Percentiles rank a stretch among this genome's conserved stretches.
Conservation (phyloP, 805 yeast species). For the Brettanomyces nanus region DNA sequence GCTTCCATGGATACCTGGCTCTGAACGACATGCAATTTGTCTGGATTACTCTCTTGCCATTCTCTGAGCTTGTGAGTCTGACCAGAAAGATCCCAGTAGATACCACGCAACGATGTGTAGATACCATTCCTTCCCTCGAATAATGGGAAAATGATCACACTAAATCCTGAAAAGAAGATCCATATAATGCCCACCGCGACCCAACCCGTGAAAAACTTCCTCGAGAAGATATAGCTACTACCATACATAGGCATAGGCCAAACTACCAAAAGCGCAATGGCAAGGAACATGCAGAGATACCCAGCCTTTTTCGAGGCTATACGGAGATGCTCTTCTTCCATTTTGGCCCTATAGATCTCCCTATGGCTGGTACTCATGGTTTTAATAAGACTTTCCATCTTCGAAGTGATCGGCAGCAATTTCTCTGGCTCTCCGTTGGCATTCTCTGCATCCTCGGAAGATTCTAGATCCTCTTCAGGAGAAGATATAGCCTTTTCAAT, state of each 20-base stretch:
- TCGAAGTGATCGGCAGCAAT: conserved; percentile 21
- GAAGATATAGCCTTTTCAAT: conserved; percentile 32
- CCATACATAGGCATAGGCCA: conserved; percentile 98
- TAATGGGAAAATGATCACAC: conserved; percentile 63
- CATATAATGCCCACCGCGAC: conserved; percentile 73
- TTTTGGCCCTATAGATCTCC: conserved; percentile 22
- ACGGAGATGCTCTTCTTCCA: conserved; percentile 43
- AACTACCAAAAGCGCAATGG: conserved; percentile 55
- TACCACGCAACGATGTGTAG: conserved; percentile 58
- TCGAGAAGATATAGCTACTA: conserved; percentile 63
- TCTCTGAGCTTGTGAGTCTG: conserved; percentile 61
- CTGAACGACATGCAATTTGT: conserved; percentile 63
- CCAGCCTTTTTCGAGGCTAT: conserved; percentile 57
- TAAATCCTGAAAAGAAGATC: conserved; percentile 59
- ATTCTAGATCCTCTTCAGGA: conserved; percentile 11
- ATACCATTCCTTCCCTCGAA: conserved; percentile 68
- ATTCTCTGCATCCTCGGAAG: conserved; percentile 22
- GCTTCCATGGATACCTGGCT: conserved; percentile 47
- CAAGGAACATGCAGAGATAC: conserved; percentile 49
- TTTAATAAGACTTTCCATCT: conserved; percentile 19
- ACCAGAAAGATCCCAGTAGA: conserved; percentile 80
- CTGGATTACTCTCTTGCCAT: conserved; percentile 74
- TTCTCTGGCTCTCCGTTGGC: conserved; percentile 10
- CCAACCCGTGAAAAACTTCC: conserved; percentile 83
- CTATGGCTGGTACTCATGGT: conserved; percentile 14